Conservation (phyloP, 345 rosid genomes). For the Eucalyptus caleyi region DNA sequence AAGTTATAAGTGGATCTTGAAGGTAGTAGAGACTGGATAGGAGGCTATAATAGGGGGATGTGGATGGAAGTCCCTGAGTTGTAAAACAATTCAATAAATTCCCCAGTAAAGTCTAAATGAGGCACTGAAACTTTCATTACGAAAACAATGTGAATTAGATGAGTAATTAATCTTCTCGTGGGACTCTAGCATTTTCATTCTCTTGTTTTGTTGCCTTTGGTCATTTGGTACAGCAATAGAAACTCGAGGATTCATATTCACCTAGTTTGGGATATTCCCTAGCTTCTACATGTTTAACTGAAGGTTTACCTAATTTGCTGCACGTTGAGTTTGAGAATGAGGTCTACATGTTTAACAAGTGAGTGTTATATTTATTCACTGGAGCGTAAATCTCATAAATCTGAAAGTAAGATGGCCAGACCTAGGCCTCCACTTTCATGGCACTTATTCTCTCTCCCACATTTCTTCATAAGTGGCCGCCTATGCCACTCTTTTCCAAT, state of each 20-base stretch:
- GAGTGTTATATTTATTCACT: not conserved
- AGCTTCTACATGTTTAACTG: not conserved
- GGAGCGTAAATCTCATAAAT: not conserved
- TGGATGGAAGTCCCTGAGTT: not conserved
- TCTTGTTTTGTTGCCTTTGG: not conserved
- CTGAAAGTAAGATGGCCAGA: not conserved
- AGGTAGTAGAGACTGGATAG: not conserved
- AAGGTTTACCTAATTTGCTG: not conserved
- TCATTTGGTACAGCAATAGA: not conserved
- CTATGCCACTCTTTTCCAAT: not conserved
- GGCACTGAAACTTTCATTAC: not conserved
- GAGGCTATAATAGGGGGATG: not conserved
- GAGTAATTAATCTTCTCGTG: not conserved
- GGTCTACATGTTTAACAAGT: not conserved
- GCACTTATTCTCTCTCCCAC: not conserved
- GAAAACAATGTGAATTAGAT: not conserved
- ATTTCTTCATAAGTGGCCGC: not conserved
- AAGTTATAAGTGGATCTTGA: not conserved
- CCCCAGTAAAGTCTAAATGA: not conserved
- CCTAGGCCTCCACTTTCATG: not conserved
- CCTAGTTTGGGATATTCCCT: not conserved
- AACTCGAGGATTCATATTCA: not conserved
- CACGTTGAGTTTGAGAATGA: not conserved
- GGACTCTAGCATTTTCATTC: not conserved
- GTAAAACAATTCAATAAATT: not conserved